phyloP scores from a whole-genome alignment of 2,329 filamentous ascomycete species.

The Sclerotinia glacialis region DNA sequence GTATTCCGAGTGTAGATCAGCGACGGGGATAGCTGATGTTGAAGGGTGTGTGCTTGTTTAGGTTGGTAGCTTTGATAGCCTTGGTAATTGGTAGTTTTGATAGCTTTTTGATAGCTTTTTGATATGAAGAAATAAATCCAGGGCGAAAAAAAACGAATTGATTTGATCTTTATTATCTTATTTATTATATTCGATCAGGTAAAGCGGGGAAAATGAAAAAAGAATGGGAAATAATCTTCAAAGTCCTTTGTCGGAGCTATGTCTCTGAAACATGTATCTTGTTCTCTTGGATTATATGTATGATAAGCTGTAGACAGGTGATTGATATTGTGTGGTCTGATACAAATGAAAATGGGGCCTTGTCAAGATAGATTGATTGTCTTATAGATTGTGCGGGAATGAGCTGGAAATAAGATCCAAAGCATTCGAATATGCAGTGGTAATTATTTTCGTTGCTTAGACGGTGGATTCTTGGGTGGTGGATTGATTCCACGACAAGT shows the following conservation, averaged over 20 bases:
- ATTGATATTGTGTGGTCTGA: constrained; percentile 4
- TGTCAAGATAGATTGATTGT: too few relatives aligned
- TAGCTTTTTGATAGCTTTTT: too few relatives aligned
- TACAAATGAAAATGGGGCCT: background rate
- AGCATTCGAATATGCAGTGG: background rate
- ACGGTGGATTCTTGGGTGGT: too few relatives aligned
- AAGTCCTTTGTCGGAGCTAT: background rate
- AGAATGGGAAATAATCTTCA: background rate
- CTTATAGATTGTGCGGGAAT: background rate
- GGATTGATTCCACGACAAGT: too few relatives aligned
- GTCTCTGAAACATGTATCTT: background rate
- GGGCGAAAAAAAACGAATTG: background rate
- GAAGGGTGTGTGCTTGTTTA: constrained; percentile 9
- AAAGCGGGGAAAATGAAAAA: background rate
- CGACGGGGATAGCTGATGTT: background rate
- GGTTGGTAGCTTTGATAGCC: background rate
- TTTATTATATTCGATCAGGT: background rate
- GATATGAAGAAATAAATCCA: constrained; percentile 4
- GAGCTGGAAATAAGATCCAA: background rate
- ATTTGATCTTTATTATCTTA: too few relatives aligned
- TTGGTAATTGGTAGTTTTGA: too few relatives aligned
- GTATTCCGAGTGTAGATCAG: constrained; percentile 6
- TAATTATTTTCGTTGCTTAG: background rate
- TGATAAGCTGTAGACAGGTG: background rate
- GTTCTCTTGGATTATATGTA: background rate